Evolutionary conservation across 768 basidiomycete genomes (phyloP).

Genomic region (Pholiota molesta): DNA sequence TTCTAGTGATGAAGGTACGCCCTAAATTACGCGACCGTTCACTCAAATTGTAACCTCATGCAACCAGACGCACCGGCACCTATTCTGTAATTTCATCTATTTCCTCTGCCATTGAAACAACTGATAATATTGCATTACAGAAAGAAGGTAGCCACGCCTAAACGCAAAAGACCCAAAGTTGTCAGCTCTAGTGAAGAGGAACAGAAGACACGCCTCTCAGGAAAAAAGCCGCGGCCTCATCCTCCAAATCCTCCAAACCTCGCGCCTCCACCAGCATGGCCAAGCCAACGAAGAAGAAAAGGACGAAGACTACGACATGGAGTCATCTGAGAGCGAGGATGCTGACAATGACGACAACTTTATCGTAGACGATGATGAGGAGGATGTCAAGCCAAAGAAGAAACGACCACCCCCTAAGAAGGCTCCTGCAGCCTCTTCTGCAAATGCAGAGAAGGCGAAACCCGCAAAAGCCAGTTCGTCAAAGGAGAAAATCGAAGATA

Average conservation of each 20-base stretch:
- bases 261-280: constrained; percentile 27
- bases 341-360: constrained; percentile 21
- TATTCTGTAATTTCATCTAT: too few relatives aligned
- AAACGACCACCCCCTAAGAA: constrained; percentile 27
- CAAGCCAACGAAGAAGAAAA: constrained; percentile 27
- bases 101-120: neutral
- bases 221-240: constrained; percentile 40
- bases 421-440: constrained; percentile 7
- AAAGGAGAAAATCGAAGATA: constrained; percentile 18
- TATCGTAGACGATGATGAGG: constrained; percentile 25
- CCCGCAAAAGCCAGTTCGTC: constrained; percentile 11
- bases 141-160: constrained; percentile 26
- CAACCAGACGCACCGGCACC: too few relatives aligned
- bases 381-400: constrained; percentile 29
- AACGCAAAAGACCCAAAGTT: constrained; percentile 34
- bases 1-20: neutral
- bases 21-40: neutral
- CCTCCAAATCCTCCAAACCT: constrained; percentile 30
- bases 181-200: constrained; percentile 43
- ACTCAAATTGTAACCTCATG: too few relatives aligned
- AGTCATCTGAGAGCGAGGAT: constrained; percentile 16
- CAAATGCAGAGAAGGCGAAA: constrained; percentile 15
- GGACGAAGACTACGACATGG: constrained; percentile 31
- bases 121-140: constrained; percentile 9
- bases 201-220: constrained; percentile 36